These are phyloP conservation scores for Entomortierella parvispora DNA, from an alignment of 192 early-diverging fungal species.

Conservation along the genomic window DNA sequence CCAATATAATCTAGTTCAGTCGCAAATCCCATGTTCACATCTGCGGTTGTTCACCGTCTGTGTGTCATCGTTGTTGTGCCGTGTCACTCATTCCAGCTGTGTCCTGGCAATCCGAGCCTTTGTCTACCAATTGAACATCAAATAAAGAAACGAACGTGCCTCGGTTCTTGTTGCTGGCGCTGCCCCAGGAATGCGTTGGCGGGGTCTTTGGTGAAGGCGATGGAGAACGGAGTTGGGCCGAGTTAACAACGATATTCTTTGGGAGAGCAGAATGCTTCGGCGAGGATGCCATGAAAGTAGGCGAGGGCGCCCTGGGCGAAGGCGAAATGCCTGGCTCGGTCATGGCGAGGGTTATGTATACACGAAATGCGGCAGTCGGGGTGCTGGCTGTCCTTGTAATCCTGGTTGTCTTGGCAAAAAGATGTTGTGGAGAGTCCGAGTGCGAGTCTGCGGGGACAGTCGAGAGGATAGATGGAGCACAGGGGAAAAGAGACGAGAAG, in stretches of 20 bases:
- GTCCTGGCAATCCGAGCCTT: background rate
- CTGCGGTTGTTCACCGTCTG: too few species aligned
- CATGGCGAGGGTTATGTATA: too few species aligned
- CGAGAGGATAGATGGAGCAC: background rate
- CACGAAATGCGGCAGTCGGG: too few species aligned
- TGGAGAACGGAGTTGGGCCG: constrained; percentile 34
- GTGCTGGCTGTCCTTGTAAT: too few species aligned
- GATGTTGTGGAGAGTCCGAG: too few species aligned
- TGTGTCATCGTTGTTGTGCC: too few species aligned
- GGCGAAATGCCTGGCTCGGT: constrained; percentile 31
- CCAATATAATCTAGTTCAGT: too few species aligned
- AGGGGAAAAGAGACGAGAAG: background rate
- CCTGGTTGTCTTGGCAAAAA: too few species aligned
- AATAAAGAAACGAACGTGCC: constrained; percentile 21
- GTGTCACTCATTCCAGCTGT: too few species aligned
- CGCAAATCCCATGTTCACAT: too few species aligned
- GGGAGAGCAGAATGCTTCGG: constrained; percentile 28
- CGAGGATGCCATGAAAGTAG: constrained; percentile 26
- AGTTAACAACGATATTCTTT: constrained; percentile 12
- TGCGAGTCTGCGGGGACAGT: background rate
- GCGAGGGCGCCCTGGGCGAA: constrained; percentile 37
- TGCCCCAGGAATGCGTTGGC: constrained; percentile 35
- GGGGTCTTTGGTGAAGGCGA: constrained; percentile 49
- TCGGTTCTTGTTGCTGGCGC: constrained; percentile 36
- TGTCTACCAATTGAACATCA: too few species aligned